Base-by-base conservation (phyloP, 2,329 filamentous ascomycete species). In the Pyricularia pennisetigena region DNA sequence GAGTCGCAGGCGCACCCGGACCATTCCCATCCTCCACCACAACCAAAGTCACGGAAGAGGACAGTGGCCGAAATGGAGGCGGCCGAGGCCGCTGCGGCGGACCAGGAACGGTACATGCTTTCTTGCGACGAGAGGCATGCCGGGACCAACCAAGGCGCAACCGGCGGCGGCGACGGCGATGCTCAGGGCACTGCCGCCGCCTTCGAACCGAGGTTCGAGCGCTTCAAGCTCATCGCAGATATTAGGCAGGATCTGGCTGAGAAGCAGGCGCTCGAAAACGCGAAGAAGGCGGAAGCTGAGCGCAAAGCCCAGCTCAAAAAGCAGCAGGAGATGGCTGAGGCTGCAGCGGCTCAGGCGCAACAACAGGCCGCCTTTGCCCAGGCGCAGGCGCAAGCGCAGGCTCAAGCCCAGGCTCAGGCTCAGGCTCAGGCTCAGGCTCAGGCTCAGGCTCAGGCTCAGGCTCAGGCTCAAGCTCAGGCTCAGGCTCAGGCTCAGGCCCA, bases 61-160 rank as follows among this genome's bases (percentile, higher is more conserved):
- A 99, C 95, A 0, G 90, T 96, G 23, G 95, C 95, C 9, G 94
- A 99, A 76, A 88, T 98, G 81, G 95, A 93, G 9, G 94, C 94
- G 8, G 95, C 99, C 75, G 94, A 99, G 79, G 94, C 95, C 0
- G 85, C 93, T 69, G 93, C 93, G 0, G 94, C 94, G 26, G 92
- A 93, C 69, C 89, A 93, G 71, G 94, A 99, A 78, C 87, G 93
- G 64, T 96, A 93, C 72, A 95, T 99, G 93, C 88, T 98, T 66
- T 89, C 92, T 26, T 88, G 94, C 79, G 95, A 99, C 74, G 94
- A 97, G 73, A 86, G 93, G 6, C 84, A 93, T 69, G 85, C 88
- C 14, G 83, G 85, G 4, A 82, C 84, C 59, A 85, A 84, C 8
- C 85, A 87, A 69, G 83, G 85, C 69, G 83, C 83, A 2, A 79